A percentile compares a stretch with the other conserved stretches of the same genome.
phyloP scores from a whole-genome alignment of 2,329 filamentous ascomycete species.

The Calonectria fujianensis region DNA sequence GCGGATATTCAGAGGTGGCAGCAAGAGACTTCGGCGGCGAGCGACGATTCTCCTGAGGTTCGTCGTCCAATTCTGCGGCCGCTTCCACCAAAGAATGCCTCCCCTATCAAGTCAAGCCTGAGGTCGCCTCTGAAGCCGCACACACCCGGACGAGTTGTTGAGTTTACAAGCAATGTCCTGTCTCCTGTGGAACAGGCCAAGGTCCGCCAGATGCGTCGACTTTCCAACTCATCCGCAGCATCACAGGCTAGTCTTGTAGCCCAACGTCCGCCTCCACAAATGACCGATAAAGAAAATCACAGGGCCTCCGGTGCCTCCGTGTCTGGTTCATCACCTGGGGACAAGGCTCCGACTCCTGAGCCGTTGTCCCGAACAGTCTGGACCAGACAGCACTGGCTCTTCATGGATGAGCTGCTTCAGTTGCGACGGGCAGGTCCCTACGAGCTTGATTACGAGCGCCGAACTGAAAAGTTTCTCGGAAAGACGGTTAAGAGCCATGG shows the following conservation, averaged over 20 bases:
- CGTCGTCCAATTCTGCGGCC: conserved; percentile 67
- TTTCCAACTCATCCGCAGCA: conserved; percentile 52
- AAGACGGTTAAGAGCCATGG: conserved; percentile 69
- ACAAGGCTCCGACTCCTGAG: conserved; percentile 42
- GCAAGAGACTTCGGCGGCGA: conserved; percentile 61
- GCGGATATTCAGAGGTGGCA: conserved; percentile 66
- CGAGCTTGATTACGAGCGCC: conserved; percentile 53
- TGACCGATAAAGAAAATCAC: conserved; percentile 60
- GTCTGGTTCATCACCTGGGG: conserved; percentile 54
- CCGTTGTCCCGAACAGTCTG: conserved; percentile 66
- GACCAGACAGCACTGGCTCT: conserved; percentile 72
- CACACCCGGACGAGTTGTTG: conserved; percentile 75
- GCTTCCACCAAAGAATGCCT: conserved; percentile 70
- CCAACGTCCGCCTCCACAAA: conserved; percentile 42
- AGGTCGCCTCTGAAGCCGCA: conserved; percentile 75
- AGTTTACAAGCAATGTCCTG: conserved; percentile 72
- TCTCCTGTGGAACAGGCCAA: conserved; percentile 66
- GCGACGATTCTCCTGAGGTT: conserved; percentile 62
- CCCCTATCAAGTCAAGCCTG: conserved; percentile 74
- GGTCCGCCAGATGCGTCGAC: conserved; percentile 56
- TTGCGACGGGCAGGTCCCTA: conserved; percentile 66
- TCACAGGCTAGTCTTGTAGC: conserved; percentile 43
- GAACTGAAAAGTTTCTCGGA: conserved; percentile 65
- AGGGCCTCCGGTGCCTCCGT: conserved; percentile 52
- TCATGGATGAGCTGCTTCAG: conserved; percentile 71